Conservation (phyloP, 2,329 filamentous ascomycete genomes). For the Zymoseptoria ardabiliae region DNA sequence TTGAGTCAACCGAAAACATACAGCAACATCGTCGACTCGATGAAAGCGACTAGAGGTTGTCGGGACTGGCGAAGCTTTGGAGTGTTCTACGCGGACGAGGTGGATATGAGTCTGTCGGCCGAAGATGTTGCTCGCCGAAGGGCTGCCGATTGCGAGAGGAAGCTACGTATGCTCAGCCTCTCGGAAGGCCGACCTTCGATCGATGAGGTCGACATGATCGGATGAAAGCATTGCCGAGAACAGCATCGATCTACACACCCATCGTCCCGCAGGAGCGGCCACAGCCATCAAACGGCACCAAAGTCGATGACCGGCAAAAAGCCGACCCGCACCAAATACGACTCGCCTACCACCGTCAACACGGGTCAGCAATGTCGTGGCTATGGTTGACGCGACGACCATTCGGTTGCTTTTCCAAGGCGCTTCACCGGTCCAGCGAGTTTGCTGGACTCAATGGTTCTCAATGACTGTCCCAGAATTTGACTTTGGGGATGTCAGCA, state of each 20-base stretch:
- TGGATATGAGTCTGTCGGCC: conserved; percentile 24
- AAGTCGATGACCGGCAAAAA: not conserved
- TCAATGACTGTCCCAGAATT: not conserved
- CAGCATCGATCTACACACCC: too few species aligned
- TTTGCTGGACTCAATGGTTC: not conserved
- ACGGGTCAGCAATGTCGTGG: too few species aligned
- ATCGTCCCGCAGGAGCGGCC: too few species aligned
- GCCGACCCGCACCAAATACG: not conserved
- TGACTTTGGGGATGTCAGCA: not conserved
- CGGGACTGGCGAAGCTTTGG: conserved; percentile 29
- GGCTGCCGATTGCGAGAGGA: conserved; percentile 23
- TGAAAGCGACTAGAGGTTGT: conserved; percentile 26
- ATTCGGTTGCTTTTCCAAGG: not conserved
- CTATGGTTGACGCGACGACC: too few species aligned
- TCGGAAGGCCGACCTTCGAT: conserved; percentile 11
- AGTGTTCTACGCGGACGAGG: conserved; percentile 27
- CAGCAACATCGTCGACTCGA: conserved; percentile 26
- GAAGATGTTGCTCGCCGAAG: conserved; percentile 18
- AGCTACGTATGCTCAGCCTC: conserved; percentile 21
- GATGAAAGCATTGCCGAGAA: conserved; percentile 6
- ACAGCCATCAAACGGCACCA: not conserved
- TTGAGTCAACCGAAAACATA: conserved; percentile 28
- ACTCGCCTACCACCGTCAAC: not conserved
- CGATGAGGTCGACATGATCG: conserved; percentile 20
- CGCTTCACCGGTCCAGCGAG: not conserved